Base-by-base conservation (phyloP, 2,329 filamentous ascomycete species). In the Chaetomiaceae sp. region DNA sequence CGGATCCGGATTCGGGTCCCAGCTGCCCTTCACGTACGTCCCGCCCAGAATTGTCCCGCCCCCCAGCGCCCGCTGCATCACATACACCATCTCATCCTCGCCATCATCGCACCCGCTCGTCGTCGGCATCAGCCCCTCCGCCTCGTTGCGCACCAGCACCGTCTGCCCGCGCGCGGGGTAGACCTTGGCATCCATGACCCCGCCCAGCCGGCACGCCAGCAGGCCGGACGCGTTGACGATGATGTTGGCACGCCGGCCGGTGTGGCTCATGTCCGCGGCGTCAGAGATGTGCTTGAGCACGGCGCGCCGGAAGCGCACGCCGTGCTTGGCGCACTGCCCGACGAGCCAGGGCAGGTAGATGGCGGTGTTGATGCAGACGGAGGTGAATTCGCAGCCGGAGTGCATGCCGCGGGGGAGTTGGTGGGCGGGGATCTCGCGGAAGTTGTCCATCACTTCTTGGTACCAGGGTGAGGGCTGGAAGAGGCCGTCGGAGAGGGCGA, bases 11-110 rank as follows among this genome's bases (percentile, higher is more conserved):
- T 83, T 76, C 30, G 81, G 76, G 56, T 93, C 86, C 88, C 88
- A 95, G 59, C 82, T 84, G 22, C 81, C 76, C 57, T 84, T 79
- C 62, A 89, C 83, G 58, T 94, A 86, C 38, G 83, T 91, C 2
- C 90, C 90, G n/a, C 89, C 90, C 2, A 95, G 70, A 34, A 95
- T 75, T 0, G 87, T 93, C 10, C 90, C 90, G 17, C 89, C 90
- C n/a, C 78, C 78, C 0, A 74, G 76, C 1, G 89, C 86, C 22
- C 90, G 77, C 58, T 81, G 81, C 89, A 96, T 95, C 38, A 86
- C 74, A 62, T 96, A 96, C 48, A 78, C 70, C 4, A 83, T 70
- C 65, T 95, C 89, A 27, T 84, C 81, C 0, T 73, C 69, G 2
- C 78, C 83, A 58, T 93, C 86, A 40, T 88, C 84, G 0, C 81